phyloP scores from a whole-genome alignment of 257 asterid species.

The Leptodermis oblonga region DNA sequence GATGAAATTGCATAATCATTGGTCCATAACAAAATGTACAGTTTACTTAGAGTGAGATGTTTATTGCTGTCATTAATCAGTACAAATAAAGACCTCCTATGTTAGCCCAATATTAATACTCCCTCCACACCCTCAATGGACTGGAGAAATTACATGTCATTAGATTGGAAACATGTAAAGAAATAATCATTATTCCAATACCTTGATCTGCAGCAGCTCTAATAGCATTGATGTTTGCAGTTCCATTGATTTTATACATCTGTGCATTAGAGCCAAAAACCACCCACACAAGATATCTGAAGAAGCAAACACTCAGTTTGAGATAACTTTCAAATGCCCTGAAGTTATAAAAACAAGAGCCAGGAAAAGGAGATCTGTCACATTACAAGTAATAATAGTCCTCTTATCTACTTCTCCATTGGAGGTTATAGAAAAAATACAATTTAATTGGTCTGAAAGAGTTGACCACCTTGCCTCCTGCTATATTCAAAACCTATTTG shows the following conservation, averaged over 20 bases:
- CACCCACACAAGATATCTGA: slow-evolving; percentile 98
- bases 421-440: background rate
- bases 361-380: background rate
- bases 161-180: background rate
- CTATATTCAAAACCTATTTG: background rate
- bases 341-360: background rate
- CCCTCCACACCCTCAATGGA: too few species aligned
- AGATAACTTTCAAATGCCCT: background rate
- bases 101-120: background rate
- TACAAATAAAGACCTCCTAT: background rate
- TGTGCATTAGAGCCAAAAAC: slow-evolving; percentile 87
- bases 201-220: slow-evolving; percentile 97
- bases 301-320: slow-evolving; percentile 17
- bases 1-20: too few species aligned
- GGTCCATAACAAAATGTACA: too few species aligned
- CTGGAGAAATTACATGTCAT: background rate
- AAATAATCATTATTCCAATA: slow-evolving; percentile 17
- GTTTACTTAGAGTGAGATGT: too few species aligned
- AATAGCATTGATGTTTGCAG: slow-evolving; percentile 93
- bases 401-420: background rate
- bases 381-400: background rate
- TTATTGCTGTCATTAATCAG: too few species aligned
- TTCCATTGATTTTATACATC: slow-evolving; percentile 95
- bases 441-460: too few species aligned
- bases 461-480: slow-evolving; percentile 1